A percentile compares a stretch with the other conserved stretches of the same genome.
phyloP scores from a whole-genome alignment of 2,329 filamentous ascomycete species.

The Fusarium caatingaense region DNA sequence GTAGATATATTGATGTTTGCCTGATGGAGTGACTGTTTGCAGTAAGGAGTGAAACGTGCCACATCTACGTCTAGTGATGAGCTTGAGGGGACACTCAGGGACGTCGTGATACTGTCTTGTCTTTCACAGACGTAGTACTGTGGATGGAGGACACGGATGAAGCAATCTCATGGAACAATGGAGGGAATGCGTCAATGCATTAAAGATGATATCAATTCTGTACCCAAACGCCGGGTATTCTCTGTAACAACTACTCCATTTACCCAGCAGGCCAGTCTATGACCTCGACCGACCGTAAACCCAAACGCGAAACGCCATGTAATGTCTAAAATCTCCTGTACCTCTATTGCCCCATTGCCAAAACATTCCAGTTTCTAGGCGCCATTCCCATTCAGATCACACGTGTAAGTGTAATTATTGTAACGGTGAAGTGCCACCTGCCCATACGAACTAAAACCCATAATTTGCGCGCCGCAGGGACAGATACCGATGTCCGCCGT shows the following conservation, averaged over 20 bases:
- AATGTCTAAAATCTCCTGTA: not conserved
- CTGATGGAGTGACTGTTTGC: not conserved
- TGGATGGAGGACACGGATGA: not conserved
- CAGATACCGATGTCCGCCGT: not conserved
- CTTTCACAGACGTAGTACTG: no score
- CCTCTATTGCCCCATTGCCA: not conserved
- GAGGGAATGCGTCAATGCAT: accelerated
- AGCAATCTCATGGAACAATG: not conserved
- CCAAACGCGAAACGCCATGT: slow-evolving; percentile 29
- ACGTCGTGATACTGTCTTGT: no score
- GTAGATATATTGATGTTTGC: no score
- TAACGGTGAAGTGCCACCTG: not conserved
- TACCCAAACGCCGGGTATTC: slow-evolving; percentile 36
- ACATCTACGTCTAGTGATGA: not conserved
- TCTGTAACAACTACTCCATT: slow-evolving; percentile 1
- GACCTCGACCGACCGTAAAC: not conserved
- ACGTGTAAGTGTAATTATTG: not conserved
- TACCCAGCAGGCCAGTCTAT: not conserved
- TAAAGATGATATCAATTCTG: not conserved
- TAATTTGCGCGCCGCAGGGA: not conserved
- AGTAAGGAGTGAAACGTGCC: not conserved
- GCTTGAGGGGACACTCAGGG: not conserved
- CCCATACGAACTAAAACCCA: no score
- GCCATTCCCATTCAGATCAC: not conserved
- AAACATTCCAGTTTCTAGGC: not conserved